Percentiles rank a stretch among this genome's conserved stretches.
phyloP scores from a whole-genome alignment of 2,329 filamentous ascomycete genomes.

The Scopulariopsis brevicaulis region DNA sequence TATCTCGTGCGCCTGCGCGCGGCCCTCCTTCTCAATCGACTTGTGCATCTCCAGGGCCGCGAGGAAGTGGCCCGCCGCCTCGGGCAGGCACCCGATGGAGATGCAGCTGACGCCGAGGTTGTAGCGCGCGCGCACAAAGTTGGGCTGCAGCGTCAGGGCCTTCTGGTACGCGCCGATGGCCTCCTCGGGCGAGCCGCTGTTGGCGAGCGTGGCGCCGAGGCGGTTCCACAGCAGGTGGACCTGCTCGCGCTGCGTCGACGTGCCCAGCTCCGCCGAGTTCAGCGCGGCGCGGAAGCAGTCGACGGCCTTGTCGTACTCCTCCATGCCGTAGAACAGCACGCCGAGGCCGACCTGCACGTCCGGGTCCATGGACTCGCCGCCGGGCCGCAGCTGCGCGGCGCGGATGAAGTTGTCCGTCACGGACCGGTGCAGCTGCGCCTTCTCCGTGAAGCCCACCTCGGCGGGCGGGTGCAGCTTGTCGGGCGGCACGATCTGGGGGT shows the following conservation, averaged over 20 bases:
- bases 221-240: conserved; percentile 96
- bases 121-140: conserved; percentile 94
- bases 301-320: conserved; percentile 97
- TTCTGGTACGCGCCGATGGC: conserved; percentile 95
- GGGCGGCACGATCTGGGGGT: conserved; percentile 69
- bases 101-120: conserved; percentile 96
- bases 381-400: conserved; percentile 83
- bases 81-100: conserved; percentile 89
- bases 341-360: conserved; percentile 96
- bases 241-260: conserved; percentile 73
- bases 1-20: conserved; percentile 74
- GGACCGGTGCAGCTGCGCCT: conserved; percentile 77
- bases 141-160: conserved; percentile 78
- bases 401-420: conserved; percentile 86
- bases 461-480: conserved; percentile 60
- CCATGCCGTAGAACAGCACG: conserved; percentile 93
- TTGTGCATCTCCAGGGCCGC: conserved; percentile 94
- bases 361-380: conserved; percentile 92
- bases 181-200: conserved; percentile 86
- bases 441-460: conserved; percentile 92
- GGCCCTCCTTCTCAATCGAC: conserved; percentile 74
- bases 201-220: conserved; percentile 88
- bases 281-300: conserved; percentile 95
- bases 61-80: conserved; percentile 86
- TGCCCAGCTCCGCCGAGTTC: conserved; percentile 72